phyloP scores from a whole-genome alignment of 2,329 filamentous ascomycete genomes.

The Nigrospora osmanthi region DNA sequence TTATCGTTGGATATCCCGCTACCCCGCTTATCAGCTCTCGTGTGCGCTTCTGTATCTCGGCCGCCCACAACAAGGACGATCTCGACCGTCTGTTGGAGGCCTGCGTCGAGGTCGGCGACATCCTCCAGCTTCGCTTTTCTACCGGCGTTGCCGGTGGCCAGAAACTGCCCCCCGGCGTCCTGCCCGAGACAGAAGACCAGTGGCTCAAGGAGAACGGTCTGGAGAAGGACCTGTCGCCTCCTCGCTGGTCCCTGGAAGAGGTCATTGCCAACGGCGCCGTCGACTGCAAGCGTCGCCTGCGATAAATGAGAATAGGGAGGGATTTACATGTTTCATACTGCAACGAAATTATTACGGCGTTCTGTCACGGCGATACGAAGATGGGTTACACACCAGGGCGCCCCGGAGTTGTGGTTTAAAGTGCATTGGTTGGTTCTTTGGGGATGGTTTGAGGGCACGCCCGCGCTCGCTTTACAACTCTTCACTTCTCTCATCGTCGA shows the following conservation, averaged over 20 bases:
- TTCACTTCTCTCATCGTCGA: constrained; percentile 7
- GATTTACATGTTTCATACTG: constrained; percentile 2
- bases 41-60: constrained; percentile 90
- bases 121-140: constrained; percentile 95
- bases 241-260: constrained; percentile 79
- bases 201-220: constrained; percentile 55
- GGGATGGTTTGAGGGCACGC: constrained; percentile 6
- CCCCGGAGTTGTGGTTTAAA: constrained; percentile 20
- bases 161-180: constrained; percentile 64
- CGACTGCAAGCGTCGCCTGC: constrained; percentile 66
- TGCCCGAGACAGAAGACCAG: constrained; percentile 64
- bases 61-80: constrained; percentile 97
- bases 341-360: constrained; percentile 15
- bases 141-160: constrained; percentile 87
- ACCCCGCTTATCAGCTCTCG: constrained; percentile 93
- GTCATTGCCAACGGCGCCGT: constrained; percentile 67
- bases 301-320: constrained; percentile 33
- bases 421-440: constrained; percentile 11
- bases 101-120: constrained; percentile 86
- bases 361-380: constrained; percentile 13
- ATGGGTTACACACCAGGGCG: constrained; percentile 15
- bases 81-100: constrained; percentile 82
- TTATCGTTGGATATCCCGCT: constrained; percentile 94
- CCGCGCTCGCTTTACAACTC: constrained; percentile 5
- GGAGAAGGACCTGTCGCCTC: constrained; percentile 66